These are phyloP conservation scores for Dendrobium nobile DNA, from an alignment of 106 monocot species.

Conservation along the genomic window DNA sequence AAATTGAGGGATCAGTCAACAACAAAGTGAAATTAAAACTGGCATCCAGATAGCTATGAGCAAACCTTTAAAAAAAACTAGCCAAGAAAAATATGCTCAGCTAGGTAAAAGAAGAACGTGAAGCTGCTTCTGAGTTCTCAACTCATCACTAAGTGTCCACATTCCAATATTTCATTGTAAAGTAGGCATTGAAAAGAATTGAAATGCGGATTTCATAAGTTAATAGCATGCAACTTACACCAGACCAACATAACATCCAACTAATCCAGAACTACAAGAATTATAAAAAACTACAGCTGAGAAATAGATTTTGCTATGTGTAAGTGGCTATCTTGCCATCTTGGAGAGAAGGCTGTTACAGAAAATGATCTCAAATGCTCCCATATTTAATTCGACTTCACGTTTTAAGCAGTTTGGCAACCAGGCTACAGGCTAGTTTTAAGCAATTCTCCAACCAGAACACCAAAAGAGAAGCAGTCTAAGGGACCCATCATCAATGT, in stretches of 20 bases:
- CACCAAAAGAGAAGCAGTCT: background rate
- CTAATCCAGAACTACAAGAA: background rate
- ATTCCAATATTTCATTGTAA: background rate
- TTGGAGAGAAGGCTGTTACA: background rate
- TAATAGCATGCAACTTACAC: background rate
- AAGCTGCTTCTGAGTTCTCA: background rate
- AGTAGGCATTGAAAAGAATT: background rate
- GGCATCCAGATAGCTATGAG: background rate
- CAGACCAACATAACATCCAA: background rate
- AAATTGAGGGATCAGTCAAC: background rate
- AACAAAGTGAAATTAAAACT: background rate
- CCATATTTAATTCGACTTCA: background rate
- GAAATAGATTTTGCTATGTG: background rate
- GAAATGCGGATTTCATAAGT: background rate
- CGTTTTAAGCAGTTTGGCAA: background rate
- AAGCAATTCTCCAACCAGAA: background rate
- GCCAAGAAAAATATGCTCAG: background rate
- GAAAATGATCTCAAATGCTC: background rate
- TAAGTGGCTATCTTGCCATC: background rate
- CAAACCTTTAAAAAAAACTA: background rate
- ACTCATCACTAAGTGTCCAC: background rate
- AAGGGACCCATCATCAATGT: background rate
- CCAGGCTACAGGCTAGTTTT: background rate
- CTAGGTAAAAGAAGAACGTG: background rate
- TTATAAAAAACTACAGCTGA: constrained; percentile 2